Evolutionary conservation across 805 yeast genomes (phyloP).

Genomic region (Metschnikowia kunwiensis): DNA sequence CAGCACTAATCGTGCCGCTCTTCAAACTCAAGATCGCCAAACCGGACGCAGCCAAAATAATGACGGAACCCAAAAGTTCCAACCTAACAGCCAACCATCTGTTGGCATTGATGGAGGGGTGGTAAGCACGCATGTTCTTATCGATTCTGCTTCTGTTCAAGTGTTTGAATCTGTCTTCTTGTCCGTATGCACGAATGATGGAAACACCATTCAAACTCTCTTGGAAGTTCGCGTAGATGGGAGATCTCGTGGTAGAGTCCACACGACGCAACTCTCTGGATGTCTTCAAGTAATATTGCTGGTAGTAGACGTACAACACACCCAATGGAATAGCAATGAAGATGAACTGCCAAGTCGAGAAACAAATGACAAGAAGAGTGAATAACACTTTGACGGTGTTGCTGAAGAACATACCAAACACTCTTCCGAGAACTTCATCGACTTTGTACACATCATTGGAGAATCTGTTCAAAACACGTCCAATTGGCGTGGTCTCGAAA

Average conservation of each 20-base stretch:
- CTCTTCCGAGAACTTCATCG: constrained; percentile 74
- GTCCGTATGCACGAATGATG: constrained; percentile 71
- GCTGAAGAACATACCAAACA: constrained; percentile 63
- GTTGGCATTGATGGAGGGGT: constrained; percentile 88
- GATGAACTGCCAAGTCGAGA: constrained; percentile 84
- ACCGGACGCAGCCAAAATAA: constrained; percentile 83
- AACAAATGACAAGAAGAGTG: constrained; percentile 75
- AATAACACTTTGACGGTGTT: constrained; percentile 64
- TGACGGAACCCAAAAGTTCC: constrained; percentile 85
- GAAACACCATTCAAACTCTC: constrained; percentile 75
- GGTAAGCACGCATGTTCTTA: constrained; percentile 84
- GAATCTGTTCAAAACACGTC: constrained; percentile 86
- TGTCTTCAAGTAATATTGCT: constrained; percentile 70
- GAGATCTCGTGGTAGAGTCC: constrained; percentile 76
- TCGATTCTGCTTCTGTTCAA: constrained; percentile 74
- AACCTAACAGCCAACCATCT: constrained; percentile 97
- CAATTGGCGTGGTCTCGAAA: constrained; percentile 94
- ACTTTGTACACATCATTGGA: constrained; percentile 87
- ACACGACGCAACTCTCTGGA: constrained; percentile 81
- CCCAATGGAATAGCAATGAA: constrained; percentile 69
- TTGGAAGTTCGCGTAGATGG: constrained; percentile 81
- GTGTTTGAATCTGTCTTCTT: constrained; percentile 57
- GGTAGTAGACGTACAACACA: constrained; percentile 64
- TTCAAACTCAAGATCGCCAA: constrained; percentile 69
- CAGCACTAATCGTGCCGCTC: constrained; percentile 74